Conservation (phyloP, 305 asterid genomes). For the Solanum hybrid region DNA sequence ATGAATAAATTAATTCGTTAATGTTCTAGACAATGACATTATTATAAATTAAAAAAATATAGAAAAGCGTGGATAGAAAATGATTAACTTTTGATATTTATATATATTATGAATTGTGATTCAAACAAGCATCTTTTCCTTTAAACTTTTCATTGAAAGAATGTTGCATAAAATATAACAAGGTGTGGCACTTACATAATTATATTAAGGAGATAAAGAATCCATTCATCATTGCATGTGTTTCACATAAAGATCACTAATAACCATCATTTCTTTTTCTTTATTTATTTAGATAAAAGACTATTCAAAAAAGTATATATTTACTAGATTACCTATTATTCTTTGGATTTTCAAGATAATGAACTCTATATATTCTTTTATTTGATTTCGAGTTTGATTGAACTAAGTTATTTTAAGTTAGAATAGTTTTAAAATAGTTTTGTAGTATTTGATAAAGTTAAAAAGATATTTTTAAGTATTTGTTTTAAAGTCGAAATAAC, state of each 20-base stretch:
- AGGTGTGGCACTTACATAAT: not conserved
- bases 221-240: not conserved
- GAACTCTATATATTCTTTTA: not conserved
- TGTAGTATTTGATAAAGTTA: not conserved
- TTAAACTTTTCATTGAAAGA: not conserved
- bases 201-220: not conserved
- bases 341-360: not conserved
- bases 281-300: not conserved
- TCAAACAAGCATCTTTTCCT: not conserved
- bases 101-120: not conserved
- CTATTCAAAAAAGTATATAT: not conserved
- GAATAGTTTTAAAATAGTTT: too few relatives aligned
- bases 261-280: not conserved
- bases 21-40: not conserved
- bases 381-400: too few relatives aligned
- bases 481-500: too few relatives aligned
- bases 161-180: constrained; percentile 4
- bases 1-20: not conserved
- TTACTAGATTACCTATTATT: not conserved
- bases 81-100: not conserved
- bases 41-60: not conserved
- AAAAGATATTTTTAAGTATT: too few relatives aligned
- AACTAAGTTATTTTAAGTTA: not conserved
- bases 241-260: constrained; percentile 3
- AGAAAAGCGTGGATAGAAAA: not conserved